Percentiles rank a stretch among this genome's conserved stretches.
Evolutionary conservation across 495 filamentous ascomycete species (phyloP).

Genomic region (Hypomontagnella submonticulosa): DNA sequence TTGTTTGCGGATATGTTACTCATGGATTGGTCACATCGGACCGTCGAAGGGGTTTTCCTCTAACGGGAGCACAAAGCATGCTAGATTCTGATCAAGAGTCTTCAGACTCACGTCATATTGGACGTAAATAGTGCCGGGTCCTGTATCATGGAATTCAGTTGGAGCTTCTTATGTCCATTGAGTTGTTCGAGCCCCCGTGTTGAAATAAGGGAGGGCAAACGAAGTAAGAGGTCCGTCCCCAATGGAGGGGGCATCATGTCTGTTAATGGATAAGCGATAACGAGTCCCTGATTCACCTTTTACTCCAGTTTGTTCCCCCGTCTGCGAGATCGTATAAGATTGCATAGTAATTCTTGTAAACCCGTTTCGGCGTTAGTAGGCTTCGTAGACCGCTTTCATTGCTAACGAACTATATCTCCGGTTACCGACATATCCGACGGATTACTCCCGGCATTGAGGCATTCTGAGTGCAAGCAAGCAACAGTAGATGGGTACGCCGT

Average conservation of each 20-base stretch:
- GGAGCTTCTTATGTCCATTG: slow-evolving; percentile 33
- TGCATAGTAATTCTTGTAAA: slow-evolving; percentile 2
- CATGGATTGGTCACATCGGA: slow-evolving; percentile 16
- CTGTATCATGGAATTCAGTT: slow-evolving; percentile 40
- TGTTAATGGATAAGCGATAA: slow-evolving; percentile 38
- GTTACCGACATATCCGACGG: too few relatives aligned
- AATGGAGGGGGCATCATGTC: slow-evolving; percentile 15
- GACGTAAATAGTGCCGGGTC: slow-evolving; percentile 37
- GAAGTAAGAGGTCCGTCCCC: slow-evolving; percentile 3
- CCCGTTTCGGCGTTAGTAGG: too few relatives aligned
- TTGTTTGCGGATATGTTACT: slow-evolving; percentile 31
- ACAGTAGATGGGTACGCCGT: too few relatives aligned
- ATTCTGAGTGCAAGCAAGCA: too few relatives aligned
- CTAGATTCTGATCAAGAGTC: slow-evolving; percentile 25
- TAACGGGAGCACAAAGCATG: slow-evolving; percentile 25
- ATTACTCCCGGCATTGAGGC: too few relatives aligned
- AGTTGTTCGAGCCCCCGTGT: slow-evolving; percentile 1
- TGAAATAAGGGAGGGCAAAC: slow-evolving; percentile 8
- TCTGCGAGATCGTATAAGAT: not conserved
- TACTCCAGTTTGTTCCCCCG: not conserved
- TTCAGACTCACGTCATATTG: slow-evolving; percentile 25
- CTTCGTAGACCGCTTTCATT: too few relatives aligned
- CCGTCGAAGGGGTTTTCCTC: slow-evolving; percentile 8
- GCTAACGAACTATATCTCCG: too few relatives aligned
- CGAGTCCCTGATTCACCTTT: slow-evolving; percentile 24